These are phyloP conservation scores for Trichoderma sp. DNA, from an alignment of 2,329 filamentous ascomycete genomes.

Conservation along the genomic window DNA sequence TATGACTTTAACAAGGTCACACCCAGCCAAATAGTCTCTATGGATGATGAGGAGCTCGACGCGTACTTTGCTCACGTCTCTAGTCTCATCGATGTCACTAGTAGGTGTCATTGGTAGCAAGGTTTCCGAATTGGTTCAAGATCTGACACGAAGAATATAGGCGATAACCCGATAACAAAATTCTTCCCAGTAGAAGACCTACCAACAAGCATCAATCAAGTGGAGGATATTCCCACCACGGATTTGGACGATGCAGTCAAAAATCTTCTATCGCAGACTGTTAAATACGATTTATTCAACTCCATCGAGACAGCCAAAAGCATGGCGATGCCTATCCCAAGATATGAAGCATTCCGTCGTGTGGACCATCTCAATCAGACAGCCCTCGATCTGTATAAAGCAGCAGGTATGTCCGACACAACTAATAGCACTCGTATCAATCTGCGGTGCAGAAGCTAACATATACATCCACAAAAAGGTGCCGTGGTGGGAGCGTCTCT, in stretches of 20 bases:
- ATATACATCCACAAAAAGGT: constrained; percentile 29
- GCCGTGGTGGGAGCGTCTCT: constrained; percentile 39
- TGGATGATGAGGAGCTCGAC: constrained; percentile 63
- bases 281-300: constrained; percentile 1
- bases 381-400: constrained; percentile 38
- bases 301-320: constrained; percentile 3
- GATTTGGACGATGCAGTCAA: constrained; percentile 32
- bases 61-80: constrained; percentile 58
- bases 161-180: constrained; percentile 34
- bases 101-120: constrained; percentile 31
- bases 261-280: constrained; percentile 30
- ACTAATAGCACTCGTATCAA: neutral
- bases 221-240: constrained; percentile 32
- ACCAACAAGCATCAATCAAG: constrained; percentile 21
- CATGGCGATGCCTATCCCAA: neutral
- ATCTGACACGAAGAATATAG: constrained; percentile 25
- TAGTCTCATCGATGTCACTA: constrained; percentile 37
- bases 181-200: constrained; percentile 40
- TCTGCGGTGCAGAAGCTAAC: neutral
- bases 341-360: constrained; percentile 38
- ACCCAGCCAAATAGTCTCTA: constrained; percentile 62
- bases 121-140: neutral
- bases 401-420: constrained; percentile 34
- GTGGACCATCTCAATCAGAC: constrained; percentile 37
- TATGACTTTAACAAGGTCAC: constrained; percentile 54